Percentiles rank a stretch among this genome's conserved stretches.
phyloP scores from a whole-genome alignment of 306 rosid genomes.

The Lagenaria siceraria region DNA sequence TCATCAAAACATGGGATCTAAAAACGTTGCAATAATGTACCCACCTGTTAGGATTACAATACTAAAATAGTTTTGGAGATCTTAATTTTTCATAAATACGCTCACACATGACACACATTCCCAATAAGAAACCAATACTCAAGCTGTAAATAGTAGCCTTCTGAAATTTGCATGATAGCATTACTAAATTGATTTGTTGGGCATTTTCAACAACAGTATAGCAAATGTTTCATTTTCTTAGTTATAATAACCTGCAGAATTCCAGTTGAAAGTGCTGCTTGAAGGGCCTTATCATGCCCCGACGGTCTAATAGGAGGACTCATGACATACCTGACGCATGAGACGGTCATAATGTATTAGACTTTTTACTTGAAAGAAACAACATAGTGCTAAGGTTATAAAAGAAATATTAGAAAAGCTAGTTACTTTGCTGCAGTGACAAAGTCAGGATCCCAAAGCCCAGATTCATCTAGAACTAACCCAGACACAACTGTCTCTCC shows the following conservation, averaged over 20 bases:
- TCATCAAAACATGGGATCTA: not conserved
- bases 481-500: constrained; percentile 90
- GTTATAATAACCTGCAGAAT: constrained; percentile 54
- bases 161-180: constrained; percentile 2
- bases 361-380: constrained; percentile 5
- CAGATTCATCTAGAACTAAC: constrained; percentile 73
- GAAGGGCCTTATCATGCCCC: constrained; percentile 89
- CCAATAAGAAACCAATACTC: constrained; percentile 5
- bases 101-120: constrained; percentile 1
- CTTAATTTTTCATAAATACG: not conserved
- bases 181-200: not conserved
- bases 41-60: not conserved
- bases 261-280: constrained; percentile 80
- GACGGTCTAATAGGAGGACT: constrained; percentile 81
- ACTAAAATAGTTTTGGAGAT: not conserved
- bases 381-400: constrained; percentile 5
- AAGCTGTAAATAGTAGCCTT: not conserved
- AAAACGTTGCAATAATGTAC: not conserved
- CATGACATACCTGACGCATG: constrained; percentile 78
- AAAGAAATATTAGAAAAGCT: not conserved
- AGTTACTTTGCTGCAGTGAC: constrained; percentile 68
- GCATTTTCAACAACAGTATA: not conserved
- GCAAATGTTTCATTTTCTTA: not conserved
- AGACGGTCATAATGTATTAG: not conserved
- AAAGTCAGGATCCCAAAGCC: constrained; percentile 92